Conservation (phyloP, 495 filamentous ascomycete species). For the Wilcoxina mikolae region DNA sequence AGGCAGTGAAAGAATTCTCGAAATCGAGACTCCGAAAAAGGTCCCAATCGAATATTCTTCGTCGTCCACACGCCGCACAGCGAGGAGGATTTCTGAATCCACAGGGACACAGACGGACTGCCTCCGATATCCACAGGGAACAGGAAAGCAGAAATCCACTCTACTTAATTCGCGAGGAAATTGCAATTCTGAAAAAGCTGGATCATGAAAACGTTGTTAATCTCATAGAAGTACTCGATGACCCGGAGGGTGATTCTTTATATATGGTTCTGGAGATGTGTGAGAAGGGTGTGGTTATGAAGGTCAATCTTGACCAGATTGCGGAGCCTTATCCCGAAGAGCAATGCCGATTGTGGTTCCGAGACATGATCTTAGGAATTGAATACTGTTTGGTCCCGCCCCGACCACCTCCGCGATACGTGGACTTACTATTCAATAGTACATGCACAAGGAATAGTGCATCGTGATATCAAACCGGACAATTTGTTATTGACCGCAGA, state of each 20-base stretch:
- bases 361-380: constrained; percentile 87
- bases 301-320: constrained; percentile 70
- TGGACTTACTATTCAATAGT: constrained; percentile 34
- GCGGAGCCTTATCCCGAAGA: constrained; percentile 77
- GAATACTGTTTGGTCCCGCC: constrained; percentile 54
- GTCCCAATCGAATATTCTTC: constrained; percentile 78
- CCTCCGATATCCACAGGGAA: constrained; percentile 34
- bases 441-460: constrained; percentile 86
- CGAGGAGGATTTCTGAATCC: constrained; percentile 31
- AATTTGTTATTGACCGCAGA: constrained; percentile 83
- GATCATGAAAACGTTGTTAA: constrained; percentile 87
- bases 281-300: constrained; percentile 96
- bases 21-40: constrained; percentile 85
- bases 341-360: constrained; percentile 76
- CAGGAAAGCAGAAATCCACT: constrained; percentile 61
- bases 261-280: constrained; percentile 99
- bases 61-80: constrained; percentile 44
- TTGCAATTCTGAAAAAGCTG: constrained; percentile 98
- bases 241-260: constrained; percentile 84
- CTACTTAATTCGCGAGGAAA: constrained; percentile 84
- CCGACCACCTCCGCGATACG: not conserved
- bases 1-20: constrained; percentile 97
- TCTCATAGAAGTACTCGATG: constrained; percentile 85
- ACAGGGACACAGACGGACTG: constrained; percentile 19
- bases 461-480: constrained; percentile 96